phyloP scores from a whole-genome alignment of 2,329 filamentous ascomycete species.

The Tolypocladium album region DNA sequence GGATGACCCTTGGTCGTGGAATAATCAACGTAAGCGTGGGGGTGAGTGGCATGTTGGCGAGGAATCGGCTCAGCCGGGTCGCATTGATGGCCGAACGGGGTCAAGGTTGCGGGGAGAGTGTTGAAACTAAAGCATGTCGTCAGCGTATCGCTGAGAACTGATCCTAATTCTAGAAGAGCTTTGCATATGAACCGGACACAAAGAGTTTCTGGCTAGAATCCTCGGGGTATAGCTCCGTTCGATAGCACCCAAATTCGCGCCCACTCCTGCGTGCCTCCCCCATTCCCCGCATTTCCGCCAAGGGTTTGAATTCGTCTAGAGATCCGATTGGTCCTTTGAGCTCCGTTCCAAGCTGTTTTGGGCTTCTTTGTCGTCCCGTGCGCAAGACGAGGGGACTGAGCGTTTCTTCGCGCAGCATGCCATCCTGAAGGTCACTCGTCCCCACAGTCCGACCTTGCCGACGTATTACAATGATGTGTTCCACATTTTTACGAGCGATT shows the following conservation, averaged over 20 bases:
- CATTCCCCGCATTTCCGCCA: neutral
- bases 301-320: neutral
- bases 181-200: neutral
- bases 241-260: neutral
- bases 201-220: neutral
- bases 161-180: neutral
- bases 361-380: neutral
- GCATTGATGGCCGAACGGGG: neutral
- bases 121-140: neutral
- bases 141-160: neutral
- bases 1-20: neutral
- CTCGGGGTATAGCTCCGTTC: neutral
- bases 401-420: neutral
- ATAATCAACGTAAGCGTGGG: neutral
- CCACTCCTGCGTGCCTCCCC: neutral
- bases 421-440: too few relatives aligned
- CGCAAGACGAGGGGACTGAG: neutral
- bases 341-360: neutral
- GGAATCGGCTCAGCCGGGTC: neutral
- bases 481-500: neutral
- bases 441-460: neutral
- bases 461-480: too few relatives aligned
- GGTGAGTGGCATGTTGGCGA: neutral
- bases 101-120: neutral
- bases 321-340: neutral